Base-by-base conservation (phyloP, 441 rosid genomes). In the Capsella rubella region DNA sequence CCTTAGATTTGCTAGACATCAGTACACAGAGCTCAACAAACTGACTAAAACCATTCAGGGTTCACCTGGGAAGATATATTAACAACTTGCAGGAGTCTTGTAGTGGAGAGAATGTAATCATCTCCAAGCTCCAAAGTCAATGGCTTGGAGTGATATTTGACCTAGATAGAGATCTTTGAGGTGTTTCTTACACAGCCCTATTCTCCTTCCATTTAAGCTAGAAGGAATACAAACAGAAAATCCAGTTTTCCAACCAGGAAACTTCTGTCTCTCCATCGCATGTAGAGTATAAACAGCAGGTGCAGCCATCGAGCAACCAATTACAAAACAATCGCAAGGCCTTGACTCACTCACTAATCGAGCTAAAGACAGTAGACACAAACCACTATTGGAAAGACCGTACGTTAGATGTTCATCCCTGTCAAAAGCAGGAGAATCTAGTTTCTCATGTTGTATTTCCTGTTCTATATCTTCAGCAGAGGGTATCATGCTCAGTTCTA, bases 191-290 rank as follows among this genome's bases (percentile, higher is more conserved):
- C 98, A 95, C 78, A 95, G 71, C 50, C 93, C 99, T 60, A 95
- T 78, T 62, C 90, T 79, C 80, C 96, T 87, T 79, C 84, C 83
- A 74, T 92, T 91, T 82, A 95, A 75, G 81, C 93, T 87, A 57
- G 98, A 92, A 81, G 86, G 99, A 46, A 95, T 90, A 78, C 88
- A 88, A 80, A 83, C 80, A 18, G 93, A 67, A 82, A 95, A 92
- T 42, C 99, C 98, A 1, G 99, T 92, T 79, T 85, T 91, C 99
- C 99, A 95, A 37, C 91, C 95, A 1, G 98, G 97, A 82, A 92
- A 95, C 75, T 82, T 90, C 85, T 95, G 99, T 39, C 95, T 87
- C 74, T 92, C 95, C 98, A 95, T 91, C 71, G 86, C 98, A 82
- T 91, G 90, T 50, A 89, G 79, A 50, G 89, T 86, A 73, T 92